Evolutionary conservation across 257 asterid genomes (phyloP).

Genomic region (Penstemon barbatus): DNA sequence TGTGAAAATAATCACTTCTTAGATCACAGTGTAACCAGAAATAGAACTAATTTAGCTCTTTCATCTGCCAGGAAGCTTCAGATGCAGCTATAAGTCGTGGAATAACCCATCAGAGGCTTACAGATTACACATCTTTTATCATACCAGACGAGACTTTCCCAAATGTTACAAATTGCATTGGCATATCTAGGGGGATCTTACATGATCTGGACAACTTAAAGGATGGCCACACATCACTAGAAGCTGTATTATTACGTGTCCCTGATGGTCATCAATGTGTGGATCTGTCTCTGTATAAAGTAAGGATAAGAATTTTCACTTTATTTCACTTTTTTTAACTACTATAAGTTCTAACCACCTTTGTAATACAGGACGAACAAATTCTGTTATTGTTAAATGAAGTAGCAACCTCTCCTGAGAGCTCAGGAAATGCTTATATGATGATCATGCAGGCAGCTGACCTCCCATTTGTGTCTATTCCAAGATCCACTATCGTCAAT

Average conservation of each 20-base stretch:
- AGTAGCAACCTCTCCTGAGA: conserved; percentile 53
- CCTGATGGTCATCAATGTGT: conserved; percentile 83
- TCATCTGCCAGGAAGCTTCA: conserved; percentile 53
- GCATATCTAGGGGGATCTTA: conserved; percentile 65
- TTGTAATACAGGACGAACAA: conserved; percentile 74
- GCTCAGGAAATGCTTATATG: conserved; percentile 79
- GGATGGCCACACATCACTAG: conserved; percentile 42
- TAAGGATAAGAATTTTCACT: conserved; percentile 30
- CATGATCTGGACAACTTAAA: conserved; percentile 49
- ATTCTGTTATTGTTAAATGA: conserved; percentile 69
- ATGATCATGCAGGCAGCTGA: conserved; percentile 65
- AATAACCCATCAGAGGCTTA: conserved; percentile 44
- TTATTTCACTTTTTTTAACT: conserved; percentile 23
- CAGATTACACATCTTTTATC: conserved; percentile 65
- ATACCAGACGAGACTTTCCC: conserved; percentile 72
- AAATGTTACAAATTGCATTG: conserved; percentile 63
- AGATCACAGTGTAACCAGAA: conserved; percentile 2
- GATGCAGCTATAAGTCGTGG: conserved; percentile 29
- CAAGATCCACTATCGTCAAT: conserved; percentile 46
- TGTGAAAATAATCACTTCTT: conserved; percentile 18
- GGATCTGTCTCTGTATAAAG: conserved; percentile 83
- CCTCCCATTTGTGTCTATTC: conserved; percentile 67
- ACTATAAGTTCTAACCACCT: conserved; percentile 31
- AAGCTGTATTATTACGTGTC: conserved; percentile 63
- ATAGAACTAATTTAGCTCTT: conserved; percentile 3